Conservation (phyloP, 2,329 filamentous ascomycete genomes). For the Blastomyces gilchristii region DNA sequence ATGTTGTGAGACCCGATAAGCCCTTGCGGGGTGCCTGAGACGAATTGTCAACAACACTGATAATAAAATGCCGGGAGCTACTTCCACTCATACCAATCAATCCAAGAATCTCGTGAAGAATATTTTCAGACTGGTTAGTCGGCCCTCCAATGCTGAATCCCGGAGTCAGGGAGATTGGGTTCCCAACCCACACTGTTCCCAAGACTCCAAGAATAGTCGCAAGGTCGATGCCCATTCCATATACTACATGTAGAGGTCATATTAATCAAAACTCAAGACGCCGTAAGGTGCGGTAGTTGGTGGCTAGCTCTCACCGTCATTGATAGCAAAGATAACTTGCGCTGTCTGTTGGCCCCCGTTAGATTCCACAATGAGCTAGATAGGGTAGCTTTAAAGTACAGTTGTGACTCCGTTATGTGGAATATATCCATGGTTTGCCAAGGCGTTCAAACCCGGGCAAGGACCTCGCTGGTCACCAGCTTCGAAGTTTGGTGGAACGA, state of each 20-base stretch:
- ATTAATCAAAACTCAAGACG: conserved; percentile 7
- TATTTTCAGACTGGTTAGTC: conserved; percentile 29
- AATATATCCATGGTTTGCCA: conserved; percentile 37
- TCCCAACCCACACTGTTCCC: conserved; percentile 41
- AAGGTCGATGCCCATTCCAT: conserved; percentile 40
- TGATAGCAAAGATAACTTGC: conserved; percentile 28
- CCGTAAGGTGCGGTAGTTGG: neutral
- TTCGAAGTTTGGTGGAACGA: conserved; percentile 26
- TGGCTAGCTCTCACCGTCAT: conserved; percentile 22
- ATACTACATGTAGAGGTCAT: conserved; percentile 26
- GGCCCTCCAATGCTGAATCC: conserved; percentile 46
- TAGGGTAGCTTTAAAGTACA: conserved; percentile 14
- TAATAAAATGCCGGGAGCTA: neutral
- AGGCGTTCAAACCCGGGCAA: conserved; percentile 35
- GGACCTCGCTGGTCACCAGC: conserved; percentile 32
- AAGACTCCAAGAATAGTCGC: conserved; percentile 35
- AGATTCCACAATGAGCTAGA: neutral
- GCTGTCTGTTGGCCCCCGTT: conserved; percentile 18
- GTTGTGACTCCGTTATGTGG: conserved; percentile 31
- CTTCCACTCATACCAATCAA: conserved; percentile 28
- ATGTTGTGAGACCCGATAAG: conserved; percentile 46
- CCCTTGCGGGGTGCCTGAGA: conserved; percentile 36
- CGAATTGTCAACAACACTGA: conserved; percentile 7
- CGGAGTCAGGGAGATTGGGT: conserved; percentile 41
- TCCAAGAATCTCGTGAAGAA: conserved; percentile 36